Conservation (phyloP, 257 asterid species). For the Solanum clarkiae region DNA sequence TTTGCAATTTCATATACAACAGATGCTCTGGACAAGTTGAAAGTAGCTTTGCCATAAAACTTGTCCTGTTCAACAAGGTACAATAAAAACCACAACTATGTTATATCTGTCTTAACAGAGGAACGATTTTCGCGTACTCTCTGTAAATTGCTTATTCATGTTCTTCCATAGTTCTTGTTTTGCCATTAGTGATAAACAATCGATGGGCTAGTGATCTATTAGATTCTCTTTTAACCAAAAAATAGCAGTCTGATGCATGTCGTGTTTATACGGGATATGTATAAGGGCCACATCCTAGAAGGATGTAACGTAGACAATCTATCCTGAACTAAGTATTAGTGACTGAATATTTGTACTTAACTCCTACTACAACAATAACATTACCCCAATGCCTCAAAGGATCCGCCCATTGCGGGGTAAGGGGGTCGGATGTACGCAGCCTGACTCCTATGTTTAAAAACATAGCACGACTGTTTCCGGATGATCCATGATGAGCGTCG, state of each 20-base stretch:
- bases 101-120: not conserved
- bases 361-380: not conserved
- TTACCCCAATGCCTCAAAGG: too few species aligned
- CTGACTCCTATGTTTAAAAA: too few species aligned
- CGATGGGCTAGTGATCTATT: not conserved
- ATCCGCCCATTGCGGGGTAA: too few species aligned
- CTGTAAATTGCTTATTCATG: not conserved
- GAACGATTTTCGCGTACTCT: not conserved
- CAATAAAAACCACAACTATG: not conserved
- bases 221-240: not conserved
- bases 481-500: too few species aligned
- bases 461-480: too few species aligned
- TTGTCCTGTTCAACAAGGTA: constrained; percentile 30
- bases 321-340: not conserved
- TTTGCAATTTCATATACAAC: constrained; percentile 17
- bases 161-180: not conserved
- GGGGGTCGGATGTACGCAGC: too few species aligned
- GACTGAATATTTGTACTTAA: not conserved
- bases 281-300: rapidly evolving
- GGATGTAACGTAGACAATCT: not conserved
- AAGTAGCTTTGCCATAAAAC: constrained; percentile 40
- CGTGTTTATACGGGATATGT: not conserved
- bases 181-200: not conserved
- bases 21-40: constrained; percentile 38
- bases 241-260: not conserved